These are phyloP conservation scores for Lanmaoa rubissima DNA, from an alignment of 768 basidiomycete genomes.

Conservation along the genomic window DNA sequence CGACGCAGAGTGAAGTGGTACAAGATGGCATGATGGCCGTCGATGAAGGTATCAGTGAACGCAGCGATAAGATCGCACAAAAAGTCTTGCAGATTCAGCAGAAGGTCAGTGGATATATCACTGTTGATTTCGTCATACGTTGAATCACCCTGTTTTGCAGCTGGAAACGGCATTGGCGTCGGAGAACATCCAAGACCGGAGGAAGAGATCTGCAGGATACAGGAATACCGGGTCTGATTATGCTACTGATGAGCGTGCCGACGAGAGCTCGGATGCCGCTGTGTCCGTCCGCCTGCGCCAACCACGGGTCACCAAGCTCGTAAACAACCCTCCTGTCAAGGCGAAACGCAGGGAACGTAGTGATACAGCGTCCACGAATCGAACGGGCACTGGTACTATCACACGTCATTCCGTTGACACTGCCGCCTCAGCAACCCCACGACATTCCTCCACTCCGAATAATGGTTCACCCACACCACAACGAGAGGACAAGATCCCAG, in stretches of 20 bases:
- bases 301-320: conserved; percentile 34
- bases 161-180: conserved; percentile 71
- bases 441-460: conserved; percentile 24
- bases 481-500: conserved; percentile 35
- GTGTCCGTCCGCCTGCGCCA: conserved; percentile 42
- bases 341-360: conserved; percentile 49
- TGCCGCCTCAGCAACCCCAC: conserved; percentile 27
- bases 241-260: conserved; percentile 51
- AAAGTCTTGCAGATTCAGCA: conserved; percentile 89
- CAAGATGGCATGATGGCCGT: conserved; percentile 86
- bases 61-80: conserved; percentile 84
- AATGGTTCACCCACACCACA: conserved; percentile 29
- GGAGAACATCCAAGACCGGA: conserved; percentile 44
- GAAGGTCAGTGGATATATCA: conserved; percentile 59
- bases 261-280: conserved; percentile 50
- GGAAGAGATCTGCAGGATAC: conserved; percentile 28
- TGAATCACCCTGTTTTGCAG: conserved; percentile 38
- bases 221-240: conserved; percentile 26
- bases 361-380: conserved; percentile 63
- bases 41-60: conserved; percentile 79
- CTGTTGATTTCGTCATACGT: neutral
- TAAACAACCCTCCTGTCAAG: conserved; percentile 35
- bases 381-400: conserved; percentile 39
- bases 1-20: conserved; percentile 56
- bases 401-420: conserved; percentile 27